Evolutionary conservation across 2,329 filamentous ascomycete genomes (phyloP), one percentile per base, ranked within the genome.

Genomic region (Elsinoe perseae): DNA sequence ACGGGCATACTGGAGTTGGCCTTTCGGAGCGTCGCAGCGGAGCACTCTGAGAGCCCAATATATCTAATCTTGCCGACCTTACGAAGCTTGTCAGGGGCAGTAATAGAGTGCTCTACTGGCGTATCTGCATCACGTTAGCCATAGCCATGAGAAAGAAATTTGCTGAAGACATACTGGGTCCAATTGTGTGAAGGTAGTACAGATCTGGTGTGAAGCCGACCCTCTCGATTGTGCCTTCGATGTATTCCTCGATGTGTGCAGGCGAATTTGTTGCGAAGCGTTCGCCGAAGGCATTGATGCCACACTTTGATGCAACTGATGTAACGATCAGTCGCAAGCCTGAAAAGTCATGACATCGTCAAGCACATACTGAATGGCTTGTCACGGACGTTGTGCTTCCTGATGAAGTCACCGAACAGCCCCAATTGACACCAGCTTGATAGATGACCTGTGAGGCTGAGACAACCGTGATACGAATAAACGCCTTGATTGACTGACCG

Each of bases 311-410:
- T 4, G 75, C 75, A 55, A 78, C 43, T 48, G 46, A 1, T 0
- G 3, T 12, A 16, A 40, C 28, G 4, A 54, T 25, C 21, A 27
- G 25, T 25, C 14, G n/a, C n/a, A n/a, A n/a, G n/a, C n/a, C n/a
- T n/a, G n/a, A n/a, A n/a, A n/a, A n/a, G n/a, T n/a, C n/a, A n/a
- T n/a, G n/a, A n/a, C n/a, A n/a, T n/a, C n/a, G n/a, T n/a, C n/a
- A n/a, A n/a, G n/a, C 72, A 54, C 58, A 75, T 74, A 32, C 44
- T 63, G 59, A 78, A 77, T n/a, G 78, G 36, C 59, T 77, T 77
- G 56, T 77, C 75, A 1, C 76, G 73, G 8, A 75, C 66, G 50
- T 77, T 75, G 63, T 78, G 75, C 61, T 77, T 78, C 21, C 71
- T 63, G 58, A 78, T 77, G 58, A 78, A 78, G 28, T 77, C 74